These are phyloP conservation scores for Clavispora vitiphila DNA, from an alignment of 805 yeast genomes.

Conservation along the genomic window DNA sequence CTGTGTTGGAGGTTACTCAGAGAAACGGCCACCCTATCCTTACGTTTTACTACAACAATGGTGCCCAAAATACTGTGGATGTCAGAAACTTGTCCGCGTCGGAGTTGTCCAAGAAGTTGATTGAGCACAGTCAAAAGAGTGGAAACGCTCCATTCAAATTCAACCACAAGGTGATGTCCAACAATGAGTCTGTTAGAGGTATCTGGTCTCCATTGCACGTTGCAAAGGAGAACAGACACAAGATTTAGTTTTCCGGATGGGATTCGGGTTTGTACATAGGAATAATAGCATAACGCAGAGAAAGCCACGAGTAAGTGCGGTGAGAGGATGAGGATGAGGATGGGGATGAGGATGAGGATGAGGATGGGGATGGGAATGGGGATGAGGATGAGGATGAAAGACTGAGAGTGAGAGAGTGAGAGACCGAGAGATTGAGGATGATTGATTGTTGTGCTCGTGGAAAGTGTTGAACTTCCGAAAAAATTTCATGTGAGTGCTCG, in stretches of 20 bases:
- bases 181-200: conserved; percentile 86
- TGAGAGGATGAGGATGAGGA: too few species aligned
- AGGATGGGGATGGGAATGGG: too few species aligned
- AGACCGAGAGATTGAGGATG: too few species aligned
- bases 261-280: conserved; percentile 3
- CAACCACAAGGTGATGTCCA: conserved; percentile 70
- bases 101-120: conserved; percentile 60
- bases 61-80: conserved; percentile 47
- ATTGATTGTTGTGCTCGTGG: too few species aligned
- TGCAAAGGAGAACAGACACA: conserved; percentile 36
- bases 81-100: conserved; percentile 65
- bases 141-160: conserved; percentile 64
- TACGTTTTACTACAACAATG: conserved; percentile 34
- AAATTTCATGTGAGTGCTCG: too few species aligned
- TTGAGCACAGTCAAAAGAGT: conserved; percentile 58
- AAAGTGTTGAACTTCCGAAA: too few species aligned
- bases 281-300: neutral
- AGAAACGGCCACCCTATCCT: conserved; percentile 80
- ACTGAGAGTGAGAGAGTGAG: too few species aligned
- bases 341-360: too few species aligned
- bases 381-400: too few species aligned
- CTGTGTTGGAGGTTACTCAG: conserved; percentile 66
- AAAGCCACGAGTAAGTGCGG: neutral
- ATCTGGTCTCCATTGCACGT: conserved; percentile 96
- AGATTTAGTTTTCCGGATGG: conserved; percentile 20